phyloP scores from a whole-genome alignment of 805 yeast species.

The Sugiyamaella lignohabitans region DNA sequence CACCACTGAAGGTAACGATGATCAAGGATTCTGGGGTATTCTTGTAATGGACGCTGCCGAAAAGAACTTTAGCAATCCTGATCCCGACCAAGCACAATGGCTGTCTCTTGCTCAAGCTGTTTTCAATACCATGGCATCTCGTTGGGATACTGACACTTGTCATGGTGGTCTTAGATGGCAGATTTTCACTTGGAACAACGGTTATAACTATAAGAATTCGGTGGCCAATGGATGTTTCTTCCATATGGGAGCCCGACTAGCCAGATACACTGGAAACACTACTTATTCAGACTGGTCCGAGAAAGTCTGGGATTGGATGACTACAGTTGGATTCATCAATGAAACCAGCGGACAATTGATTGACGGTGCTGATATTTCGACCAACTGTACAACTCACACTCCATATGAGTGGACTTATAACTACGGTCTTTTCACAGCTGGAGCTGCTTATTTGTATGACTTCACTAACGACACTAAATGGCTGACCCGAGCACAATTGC shows the following conservation, averaged over 20 bases:
- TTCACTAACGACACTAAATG: slow-evolving; percentile 53
- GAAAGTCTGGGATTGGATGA: slow-evolving; percentile 69
- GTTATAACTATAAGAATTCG: slow-evolving; percentile 82
- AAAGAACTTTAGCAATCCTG: slow-evolving; percentile 61
- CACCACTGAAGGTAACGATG: slow-evolving; percentile 85
- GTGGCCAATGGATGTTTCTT: slow-evolving; percentile 81
- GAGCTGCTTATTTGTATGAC: slow-evolving; percentile 63
- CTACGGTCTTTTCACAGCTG: slow-evolving; percentile 61
- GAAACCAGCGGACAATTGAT: slow-evolving; percentile 38
- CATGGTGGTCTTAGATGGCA: slow-evolving; percentile 90
- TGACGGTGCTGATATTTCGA: slow-evolving; percentile 58
- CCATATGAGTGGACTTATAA: slow-evolving; percentile 68
- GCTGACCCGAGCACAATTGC: slow-evolving; percentile 46
- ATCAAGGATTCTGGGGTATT: slow-evolving; percentile 90
- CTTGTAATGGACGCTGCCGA: slow-evolving; percentile 82
- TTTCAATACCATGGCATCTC: slow-evolving; percentile 70
- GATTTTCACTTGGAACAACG: slow-evolving; percentile 81
- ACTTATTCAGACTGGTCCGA: slow-evolving; percentile 71
- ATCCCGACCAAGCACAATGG: slow-evolving; percentile 58
- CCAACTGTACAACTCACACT: slow-evolving; percentile 45
- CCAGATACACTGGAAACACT: slow-evolving; percentile 66
- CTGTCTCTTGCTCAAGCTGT: slow-evolving; percentile 75
- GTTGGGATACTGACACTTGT: slow-evolving; percentile 66
- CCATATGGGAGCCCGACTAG: slow-evolving; percentile 75
- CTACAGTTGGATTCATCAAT: slow-evolving; percentile 40